A percentile compares a stretch with the other conserved stretches of the same genome.
Evolutionary conservation across 805 yeast species (phyloP).

Genomic region (Kodamaea nitidulidarum): DNA sequence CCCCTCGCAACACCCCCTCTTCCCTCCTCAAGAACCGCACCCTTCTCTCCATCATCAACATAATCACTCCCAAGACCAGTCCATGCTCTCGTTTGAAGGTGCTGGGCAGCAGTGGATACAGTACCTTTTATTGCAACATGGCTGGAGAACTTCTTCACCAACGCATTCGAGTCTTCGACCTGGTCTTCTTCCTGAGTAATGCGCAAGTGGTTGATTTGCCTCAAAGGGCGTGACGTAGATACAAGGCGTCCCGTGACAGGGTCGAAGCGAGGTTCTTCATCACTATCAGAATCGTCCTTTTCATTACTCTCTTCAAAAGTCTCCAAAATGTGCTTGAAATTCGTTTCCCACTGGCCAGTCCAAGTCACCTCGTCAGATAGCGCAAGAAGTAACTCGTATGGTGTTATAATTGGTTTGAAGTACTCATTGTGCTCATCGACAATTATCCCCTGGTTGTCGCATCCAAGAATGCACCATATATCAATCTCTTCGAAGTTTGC

Average conservation of each 20-base stretch:
- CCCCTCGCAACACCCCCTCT: constrained; percentile 87
- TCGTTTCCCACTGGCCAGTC: constrained; percentile 93
- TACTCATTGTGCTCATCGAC: constrained; percentile 76
- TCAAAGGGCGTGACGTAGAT: constrained; percentile 68
- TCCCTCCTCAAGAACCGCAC: constrained; percentile 81
- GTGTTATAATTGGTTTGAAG: constrained; percentile 89
- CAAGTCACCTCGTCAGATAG: constrained; percentile 71
- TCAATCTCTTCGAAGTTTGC: constrained; percentile 96
- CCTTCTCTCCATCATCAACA: constrained; percentile 47
- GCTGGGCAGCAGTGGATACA: constrained; percentile 82
- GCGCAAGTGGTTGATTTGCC: constrained; percentile 61
- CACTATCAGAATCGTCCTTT: constrained; percentile 20
- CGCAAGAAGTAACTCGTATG: constrained; percentile 84
- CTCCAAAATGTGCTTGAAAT: constrained; percentile 54
- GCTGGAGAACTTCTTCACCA: constrained; percentile 55
- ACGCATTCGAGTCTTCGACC: constrained; percentile 20
- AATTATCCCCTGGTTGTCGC: constrained; percentile 90
- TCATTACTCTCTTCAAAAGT: constrained; percentile 30
- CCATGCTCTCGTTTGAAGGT: constrained; percentile 64
- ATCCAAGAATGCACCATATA: constrained; percentile 91
- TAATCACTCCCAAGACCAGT: constrained; percentile 89
- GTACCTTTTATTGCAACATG: constrained; percentile 68
- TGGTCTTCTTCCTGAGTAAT: constrained; percentile 40
- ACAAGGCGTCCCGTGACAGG: constrained; percentile 81
- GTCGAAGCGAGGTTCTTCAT: constrained; percentile 78